phyloP scores from a whole-genome alignment of 257 asterid species.

The Plectranthus barbatus region DNA sequence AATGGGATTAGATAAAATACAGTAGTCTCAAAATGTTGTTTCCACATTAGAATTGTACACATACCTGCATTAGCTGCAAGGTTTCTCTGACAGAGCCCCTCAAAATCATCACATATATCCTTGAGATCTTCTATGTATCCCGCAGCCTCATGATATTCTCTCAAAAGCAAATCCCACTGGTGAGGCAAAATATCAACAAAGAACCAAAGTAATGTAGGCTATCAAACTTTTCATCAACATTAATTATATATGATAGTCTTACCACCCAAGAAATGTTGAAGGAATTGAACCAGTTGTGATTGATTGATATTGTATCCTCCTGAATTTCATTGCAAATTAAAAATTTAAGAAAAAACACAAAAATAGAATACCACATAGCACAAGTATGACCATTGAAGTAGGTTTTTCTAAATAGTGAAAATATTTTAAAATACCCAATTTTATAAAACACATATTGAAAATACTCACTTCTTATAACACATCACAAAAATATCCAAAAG shows the following conservation, averaged over 20 bases:
- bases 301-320: constrained; percentile 93
- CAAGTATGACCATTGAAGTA: background rate
- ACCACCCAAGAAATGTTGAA: constrained; percentile 82
- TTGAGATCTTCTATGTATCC: constrained; percentile 78
- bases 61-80: constrained; percentile 90
- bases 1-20: background rate
- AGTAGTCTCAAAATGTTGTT: background rate
- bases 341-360: background rate
- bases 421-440: too few relatives aligned
- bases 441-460: too few relatives aligned
- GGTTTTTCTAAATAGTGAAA: too few relatives aligned
- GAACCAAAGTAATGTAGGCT: background rate
- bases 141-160: constrained; percentile 78
- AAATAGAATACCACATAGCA: background rate
- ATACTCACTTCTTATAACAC: too few relatives aligned
- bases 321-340: constrained; percentile 31
- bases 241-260: constrained; percentile 17
- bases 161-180: constrained; percentile 93
- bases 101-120: constrained; percentile 85
- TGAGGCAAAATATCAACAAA: constrained; percentile 4
- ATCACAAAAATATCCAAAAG: too few relatives aligned
- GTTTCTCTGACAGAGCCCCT: constrained; percentile 86
- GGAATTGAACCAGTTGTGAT: constrained; percentile 96
- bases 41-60: background rate
- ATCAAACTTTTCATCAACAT: background rate